phyloP scores from a whole-genome alignment of 441 rosid species.

The Geranium incanum region DNA sequence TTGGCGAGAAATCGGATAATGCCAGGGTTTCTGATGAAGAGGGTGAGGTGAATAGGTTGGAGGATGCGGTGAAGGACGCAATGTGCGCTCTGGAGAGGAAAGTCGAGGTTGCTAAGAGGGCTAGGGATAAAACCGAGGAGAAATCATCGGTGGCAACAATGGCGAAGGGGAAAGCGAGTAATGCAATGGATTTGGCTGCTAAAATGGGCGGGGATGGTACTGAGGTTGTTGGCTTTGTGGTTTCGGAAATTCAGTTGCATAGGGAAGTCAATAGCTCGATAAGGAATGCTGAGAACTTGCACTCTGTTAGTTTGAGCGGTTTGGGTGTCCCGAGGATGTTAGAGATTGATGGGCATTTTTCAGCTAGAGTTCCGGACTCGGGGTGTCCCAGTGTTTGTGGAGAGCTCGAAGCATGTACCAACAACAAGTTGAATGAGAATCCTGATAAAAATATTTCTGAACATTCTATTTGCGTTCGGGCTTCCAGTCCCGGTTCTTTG shows the following conservation, averaged over 20 bases:
- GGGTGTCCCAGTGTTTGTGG: slow-evolving; percentile 13
- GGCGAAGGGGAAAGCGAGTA: slow-evolving; percentile 19
- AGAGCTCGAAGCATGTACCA: slow-evolving; percentile 5
- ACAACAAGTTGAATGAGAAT: slow-evolving; percentile 9
- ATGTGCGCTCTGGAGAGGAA: slow-evolving; percentile 20
- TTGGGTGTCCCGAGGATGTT: slow-evolving; percentile 11
- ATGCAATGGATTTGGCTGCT: slow-evolving; percentile 16
- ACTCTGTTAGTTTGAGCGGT: slow-evolving; percentile 11
- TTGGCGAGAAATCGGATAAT: slow-evolving; percentile 14
- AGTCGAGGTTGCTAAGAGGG: slow-evolving; percentile 23
- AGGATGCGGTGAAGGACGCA: slow-evolving; percentile 16
- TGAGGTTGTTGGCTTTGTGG: slow-evolving; percentile 22
- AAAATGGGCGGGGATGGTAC: slow-evolving; percentile 14
- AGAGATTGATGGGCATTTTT: slow-evolving; percentile 3
- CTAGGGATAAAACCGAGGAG: slow-evolving; percentile 25
- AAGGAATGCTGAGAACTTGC: slow-evolving; percentile 26
- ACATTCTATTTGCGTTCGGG: not conserved
- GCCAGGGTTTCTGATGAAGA: slow-evolving; percentile 17
- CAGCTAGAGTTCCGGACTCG: slow-evolving; percentile 1
- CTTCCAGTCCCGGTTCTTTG: slow-evolving; percentile 13
- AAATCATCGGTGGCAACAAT: slow-evolving; percentile 23
- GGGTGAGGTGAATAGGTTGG: slow-evolving; percentile 15
- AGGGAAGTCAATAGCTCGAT: slow-evolving; percentile 28
- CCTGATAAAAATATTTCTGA: slow-evolving; percentile 4
- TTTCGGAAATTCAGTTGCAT: slow-evolving; percentile 32